These are phyloP conservation scores for Yamadazyma insecticola DNA, from an alignment of 805 yeast species.

Conservation along the genomic window DNA sequence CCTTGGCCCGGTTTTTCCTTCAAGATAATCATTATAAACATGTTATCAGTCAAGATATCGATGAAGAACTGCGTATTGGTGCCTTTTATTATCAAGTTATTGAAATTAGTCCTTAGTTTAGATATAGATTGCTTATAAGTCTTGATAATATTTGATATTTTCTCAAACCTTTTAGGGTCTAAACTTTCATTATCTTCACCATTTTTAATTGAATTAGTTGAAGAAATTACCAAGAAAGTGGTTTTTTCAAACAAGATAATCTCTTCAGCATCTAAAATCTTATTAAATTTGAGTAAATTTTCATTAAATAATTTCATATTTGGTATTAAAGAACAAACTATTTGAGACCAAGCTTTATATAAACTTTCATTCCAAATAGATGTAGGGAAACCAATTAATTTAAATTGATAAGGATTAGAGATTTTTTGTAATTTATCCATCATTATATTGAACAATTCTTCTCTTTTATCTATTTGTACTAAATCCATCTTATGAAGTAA, in stretches of 20 bases:
- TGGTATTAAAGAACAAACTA: constrained; percentile 92
- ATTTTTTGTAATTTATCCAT: constrained; percentile 75
- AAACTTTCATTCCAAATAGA: constrained; percentile 96
- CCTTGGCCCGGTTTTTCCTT: constrained; percentile 29
- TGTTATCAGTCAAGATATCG: constrained; percentile 54
- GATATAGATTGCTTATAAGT: constrained; percentile 90
- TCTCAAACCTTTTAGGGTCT: constrained; percentile 92
- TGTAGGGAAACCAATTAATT: constrained; percentile 83
- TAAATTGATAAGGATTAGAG: constrained; percentile 60
- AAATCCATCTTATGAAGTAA: constrained; percentile 94
- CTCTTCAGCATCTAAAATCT: constrained; percentile 78
- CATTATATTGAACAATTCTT: constrained; percentile 78
- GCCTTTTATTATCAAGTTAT: constrained; percentile 68
- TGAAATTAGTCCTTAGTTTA: constrained; percentile 81
- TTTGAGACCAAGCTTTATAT: constrained; percentile 95
- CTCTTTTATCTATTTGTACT: constrained; percentile 80
- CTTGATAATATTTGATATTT: constrained; percentile 88
- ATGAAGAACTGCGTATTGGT: constrained; percentile 42
- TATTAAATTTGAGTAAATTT: constrained; percentile 67
- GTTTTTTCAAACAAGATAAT: constrained; percentile 90
- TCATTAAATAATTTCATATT: constrained; percentile 79
- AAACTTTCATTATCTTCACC: constrained; percentile 24
- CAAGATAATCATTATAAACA: constrained; percentile 58
- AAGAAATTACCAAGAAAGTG: constrained; percentile 78
- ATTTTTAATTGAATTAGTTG: constrained; percentile 41